Base-by-base conservation (phyloP, 805 yeast species). In the Nakazawaea siamensis region DNA sequence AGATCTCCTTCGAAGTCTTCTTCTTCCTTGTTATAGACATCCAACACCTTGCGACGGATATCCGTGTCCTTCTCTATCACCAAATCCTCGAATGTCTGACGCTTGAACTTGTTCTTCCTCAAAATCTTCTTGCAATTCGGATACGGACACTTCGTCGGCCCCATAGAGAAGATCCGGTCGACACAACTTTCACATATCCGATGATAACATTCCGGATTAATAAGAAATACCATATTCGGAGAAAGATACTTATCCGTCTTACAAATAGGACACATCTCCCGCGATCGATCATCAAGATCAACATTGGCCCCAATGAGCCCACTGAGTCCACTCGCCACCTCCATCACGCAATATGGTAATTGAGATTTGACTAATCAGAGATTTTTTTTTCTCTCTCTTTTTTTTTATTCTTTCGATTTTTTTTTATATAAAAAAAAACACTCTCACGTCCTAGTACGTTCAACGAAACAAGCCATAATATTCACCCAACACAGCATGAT, bases 111-210 rank as follows among this genome's bases (percentile, higher is more conserved):
- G 58, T 85, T 85, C 66, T 83, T 84, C 46, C 98, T 66, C 42
- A 92, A 63, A 9, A 80, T 84, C 63, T 81, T 85, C 38, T 80
- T 87, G 63, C 99, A 92, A 34, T 80, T 77, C 4, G 87, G 82
- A 54, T 88, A 90, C 1, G 98, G 98, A 54, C 99, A 92, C 15
- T 88, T 92, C 0, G 96, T 92, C 0, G 98, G 98, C 3, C 99
- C 99, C 33, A 82, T 62, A 5, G 95, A 76, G 53, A 84, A 92
- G 35, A 92, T 88, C 44, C 98, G 71, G 57, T 92, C 97, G 28
- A 90, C 97, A 60, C 98, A 92, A 2, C 94, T 77, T 47, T 82
- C 97, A 61, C 99, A 92, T 57, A 92, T 90, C 65, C 86, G 90
- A 54, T 92, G 99, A 54, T 92, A 92, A 60, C 99, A 92, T 56